phyloP scores from a whole-genome alignment of 2,329 filamentous ascomycete species.

The Pseudocercospora macadamiae region DNA sequence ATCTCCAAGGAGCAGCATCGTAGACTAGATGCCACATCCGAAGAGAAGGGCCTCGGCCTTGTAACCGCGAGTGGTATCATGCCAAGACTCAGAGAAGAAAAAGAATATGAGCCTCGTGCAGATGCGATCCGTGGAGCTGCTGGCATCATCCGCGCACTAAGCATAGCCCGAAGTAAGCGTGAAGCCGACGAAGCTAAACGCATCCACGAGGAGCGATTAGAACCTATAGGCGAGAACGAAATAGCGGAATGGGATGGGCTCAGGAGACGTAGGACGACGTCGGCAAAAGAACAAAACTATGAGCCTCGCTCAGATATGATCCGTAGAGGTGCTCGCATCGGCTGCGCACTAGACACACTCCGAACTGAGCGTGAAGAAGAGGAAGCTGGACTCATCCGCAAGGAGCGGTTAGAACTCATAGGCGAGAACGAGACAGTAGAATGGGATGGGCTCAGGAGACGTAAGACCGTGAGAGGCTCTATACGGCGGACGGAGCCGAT shows the following conservation, averaged over 20 bases:
- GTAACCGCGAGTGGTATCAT: no score
- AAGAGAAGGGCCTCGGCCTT: no score
- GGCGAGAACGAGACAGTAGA: slow-evolving; percentile 80
- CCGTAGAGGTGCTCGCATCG: slow-evolving; percentile 83
- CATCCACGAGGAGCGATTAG: slow-evolving; percentile 79
- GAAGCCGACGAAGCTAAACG: slow-evolving; percentile 79
- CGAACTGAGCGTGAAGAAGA: slow-evolving; percentile 78
- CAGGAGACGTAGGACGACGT: slow-evolving; percentile 68
- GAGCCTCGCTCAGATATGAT: slow-evolving; percentile 97
- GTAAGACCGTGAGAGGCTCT: slow-evolving; percentile 58
- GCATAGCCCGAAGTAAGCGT: slow-evolving; percentile 72
- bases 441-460: slow-evolving; percentile 86
- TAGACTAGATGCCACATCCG: no score
- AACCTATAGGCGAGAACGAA: slow-evolving; percentile 77
- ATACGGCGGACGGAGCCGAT: slow-evolving; percentile 53
- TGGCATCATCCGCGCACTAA: slow-evolving; percentile 83
- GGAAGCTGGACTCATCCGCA: slow-evolving; percentile 75
- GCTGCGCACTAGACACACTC: slow-evolving; percentile 76
- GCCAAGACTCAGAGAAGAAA: no score
- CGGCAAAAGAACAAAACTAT: slow-evolving; percentile 70
- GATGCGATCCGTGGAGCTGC: slow-evolving; percentile 92
- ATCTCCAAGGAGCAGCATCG: no score
- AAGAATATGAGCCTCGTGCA: slow-evolving; percentile 94
- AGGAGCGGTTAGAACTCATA: slow-evolving; percentile 80
- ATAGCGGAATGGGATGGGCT: slow-evolving; percentile 90